Conservation (phyloP, 371 early-diverging fungal species). For the Syncephalastrum contaminatum region DNA sequence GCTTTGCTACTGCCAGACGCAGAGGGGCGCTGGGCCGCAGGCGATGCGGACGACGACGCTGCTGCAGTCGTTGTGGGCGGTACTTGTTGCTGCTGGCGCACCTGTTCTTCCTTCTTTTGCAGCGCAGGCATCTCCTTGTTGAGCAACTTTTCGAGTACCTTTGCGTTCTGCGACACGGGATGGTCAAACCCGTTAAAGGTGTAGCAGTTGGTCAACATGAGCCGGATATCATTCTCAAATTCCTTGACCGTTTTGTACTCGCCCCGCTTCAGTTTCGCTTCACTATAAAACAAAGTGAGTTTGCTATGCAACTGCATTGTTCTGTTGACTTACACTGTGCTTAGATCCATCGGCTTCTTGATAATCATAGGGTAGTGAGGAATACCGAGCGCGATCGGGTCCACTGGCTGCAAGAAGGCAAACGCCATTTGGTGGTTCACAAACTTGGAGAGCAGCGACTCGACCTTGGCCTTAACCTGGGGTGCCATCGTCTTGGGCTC, state of each 20-base stretch:
- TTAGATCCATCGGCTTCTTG: constrained; percentile 87
- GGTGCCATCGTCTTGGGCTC: too few relatives aligned
- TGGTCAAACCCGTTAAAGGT: constrained; percentile 82
- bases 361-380: constrained; percentile 84
- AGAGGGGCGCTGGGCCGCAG: not conserved
- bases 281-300: constrained; percentile 47
- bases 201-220: constrained; percentile 88
- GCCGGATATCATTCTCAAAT: constrained; percentile 70
- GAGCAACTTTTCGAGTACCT: constrained; percentile 47
- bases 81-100: not conserved
- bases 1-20: not conserved
- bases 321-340: constrained; percentile 34
- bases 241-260: constrained; percentile 57
- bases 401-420: constrained; percentile 64
- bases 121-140: constrained; percentile 46
- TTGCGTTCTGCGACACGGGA: constrained; percentile 64
- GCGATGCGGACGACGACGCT: constrained; percentile 2
- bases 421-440: constrained; percentile 37
- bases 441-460: constrained; percentile 37
- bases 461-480: constrained; percentile 12
- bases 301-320: not conserved
- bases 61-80: constrained; percentile 1
- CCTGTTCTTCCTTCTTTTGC: constrained; percentile 27
- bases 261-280: constrained; percentile 59
- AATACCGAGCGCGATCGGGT: constrained; percentile 75